Evolutionary conservation across 2,329 filamentous ascomycete species (phyloP).

Genomic region (Moelleriella libera): DNA sequence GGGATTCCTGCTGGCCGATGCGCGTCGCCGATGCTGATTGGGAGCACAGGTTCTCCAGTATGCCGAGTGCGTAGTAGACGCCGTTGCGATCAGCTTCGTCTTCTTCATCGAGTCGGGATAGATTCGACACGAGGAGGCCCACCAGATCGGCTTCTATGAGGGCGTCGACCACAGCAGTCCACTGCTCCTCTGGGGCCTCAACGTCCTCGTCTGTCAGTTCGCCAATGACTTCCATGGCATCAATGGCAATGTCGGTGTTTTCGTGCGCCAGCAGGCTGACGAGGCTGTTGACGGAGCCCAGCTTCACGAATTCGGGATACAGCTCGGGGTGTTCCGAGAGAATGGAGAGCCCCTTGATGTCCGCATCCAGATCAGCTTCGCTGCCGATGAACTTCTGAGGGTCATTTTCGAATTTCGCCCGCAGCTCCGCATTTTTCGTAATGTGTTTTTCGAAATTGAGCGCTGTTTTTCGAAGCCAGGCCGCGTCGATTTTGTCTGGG

Average conservation of each 20-base stretch:
- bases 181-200: constrained; percentile 63
- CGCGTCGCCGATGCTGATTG: constrained; percentile 52
- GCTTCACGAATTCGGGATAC: constrained; percentile 64
- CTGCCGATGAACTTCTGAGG: constrained; percentile 71
- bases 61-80: constrained; percentile 70
- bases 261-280: constrained; percentile 81
- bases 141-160: constrained; percentile 57
- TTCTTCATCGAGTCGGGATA: constrained; percentile 67
- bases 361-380: constrained; percentile 80
- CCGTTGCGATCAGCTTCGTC: constrained; percentile 61
- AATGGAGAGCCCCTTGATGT: constrained; percentile 76
- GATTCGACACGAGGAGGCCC: constrained; percentile 61
- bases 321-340: constrained; percentile 75
- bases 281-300: constrained; percentile 59
- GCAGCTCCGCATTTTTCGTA: constrained; percentile 76
- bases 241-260: constrained; percentile 93
- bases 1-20: constrained; percentile 52
- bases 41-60: constrained; percentile 78
- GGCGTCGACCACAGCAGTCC: constrained; percentile 60
- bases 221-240: constrained; percentile 73
- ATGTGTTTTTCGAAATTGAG: constrained; percentile 84
- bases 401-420: constrained; percentile 69
- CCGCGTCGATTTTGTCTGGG: constrained; percentile 64
- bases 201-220: constrained; percentile 94
- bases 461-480: constrained; percentile 72